Conservation (phyloP, 129 eudicot species). For the Helianthus annuus region DNA sequence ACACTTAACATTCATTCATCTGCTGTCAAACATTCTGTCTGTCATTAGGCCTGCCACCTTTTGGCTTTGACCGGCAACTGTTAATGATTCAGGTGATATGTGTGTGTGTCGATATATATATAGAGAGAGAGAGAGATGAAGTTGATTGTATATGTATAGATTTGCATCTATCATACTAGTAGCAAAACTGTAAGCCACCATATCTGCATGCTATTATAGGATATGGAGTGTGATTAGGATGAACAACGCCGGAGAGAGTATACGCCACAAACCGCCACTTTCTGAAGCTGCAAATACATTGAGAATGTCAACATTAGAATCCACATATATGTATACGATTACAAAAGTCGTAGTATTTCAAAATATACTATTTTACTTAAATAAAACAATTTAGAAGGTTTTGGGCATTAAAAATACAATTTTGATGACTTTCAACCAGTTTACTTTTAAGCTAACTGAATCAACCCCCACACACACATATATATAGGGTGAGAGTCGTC, state of each 20-base stretch:
- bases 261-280: conserved; percentile 18
- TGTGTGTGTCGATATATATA: conserved; percentile 8
- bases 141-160: conserved; percentile 25
- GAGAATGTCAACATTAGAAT: not conserved
- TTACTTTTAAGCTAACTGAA: not conserved
- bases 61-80: conserved; percentile 70
- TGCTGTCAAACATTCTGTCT: conserved; percentile 10
- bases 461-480: too few relatives aligned
- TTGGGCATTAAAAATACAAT: not conserved
- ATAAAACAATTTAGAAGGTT: not conserved
- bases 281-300: conserved; percentile 43
- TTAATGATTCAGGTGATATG: conserved; percentile 6
- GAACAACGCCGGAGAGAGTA: conserved; percentile 19
- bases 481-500: too few relatives aligned
- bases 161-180: conserved; percentile 33
- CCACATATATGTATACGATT: not conserved
- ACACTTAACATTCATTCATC: conserved; percentile 21
- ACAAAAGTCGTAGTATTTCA: not conserved
- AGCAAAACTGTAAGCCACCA: conserved; percentile 44
- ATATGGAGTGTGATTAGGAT: conserved; percentile 35
- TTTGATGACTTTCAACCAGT: not conserved
- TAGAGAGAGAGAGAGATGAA: conserved; percentile 1
- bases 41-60: conserved; percentile 62
- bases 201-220: conserved; percentile 26
- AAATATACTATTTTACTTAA: not conserved